Evolutionary conservation across 352 stramenopile species (phyloP), one percentile per base, ranked within the genome.

Genomic region (Phytophthora ramorum): DNA sequence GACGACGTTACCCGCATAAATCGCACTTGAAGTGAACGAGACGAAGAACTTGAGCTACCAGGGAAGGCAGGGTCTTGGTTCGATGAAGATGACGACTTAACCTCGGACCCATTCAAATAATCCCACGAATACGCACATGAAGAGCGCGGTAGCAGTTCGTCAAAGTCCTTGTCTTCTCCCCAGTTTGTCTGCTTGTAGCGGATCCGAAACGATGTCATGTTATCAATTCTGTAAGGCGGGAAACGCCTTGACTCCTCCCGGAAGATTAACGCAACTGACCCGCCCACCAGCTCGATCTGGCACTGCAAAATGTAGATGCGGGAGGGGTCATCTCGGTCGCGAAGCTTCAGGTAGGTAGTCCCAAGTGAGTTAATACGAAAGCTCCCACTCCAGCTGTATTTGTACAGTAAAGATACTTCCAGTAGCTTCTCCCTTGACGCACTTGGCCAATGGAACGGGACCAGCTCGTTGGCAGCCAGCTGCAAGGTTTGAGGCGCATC

Each of bases 181-280:
- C 89, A 96, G 37, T 81, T 83, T 19, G 75, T 76, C 63, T 97
- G 89, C 53, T 92, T 92, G 71, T 87, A 96, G 53, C 92, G 80
- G 46, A 97, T 93, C 34, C 87, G 83, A 66, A 95, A 95, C 16
- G 88, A 96, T 20, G 90, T 96, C 79, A 94, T 93, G 73, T 97
- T 97, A 63, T 97, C 90, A 48, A 97, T 96, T 48, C 91, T 82
- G 62, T 97, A 97, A 13, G 89, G 91, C 19, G 88, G 91, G 51
- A 94, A 97, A 4, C 87, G 83, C 40, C 78, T 88, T 16, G 85
- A 96, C 65, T 96, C 89, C 73, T 93, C 85, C 19, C 85, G 77
- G 48, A 97, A 96, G 10, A 96, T 78, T 32, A 95, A 63, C 12
- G 89, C 87, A 53, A 96, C 87, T 9, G 89, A 96, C 1, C 88